Evolutionary conservation across 352 stramenopile genomes (phyloP), one percentile per base, ranked within the genome.

Genomic region (Pythium grandisporangium): DNA sequence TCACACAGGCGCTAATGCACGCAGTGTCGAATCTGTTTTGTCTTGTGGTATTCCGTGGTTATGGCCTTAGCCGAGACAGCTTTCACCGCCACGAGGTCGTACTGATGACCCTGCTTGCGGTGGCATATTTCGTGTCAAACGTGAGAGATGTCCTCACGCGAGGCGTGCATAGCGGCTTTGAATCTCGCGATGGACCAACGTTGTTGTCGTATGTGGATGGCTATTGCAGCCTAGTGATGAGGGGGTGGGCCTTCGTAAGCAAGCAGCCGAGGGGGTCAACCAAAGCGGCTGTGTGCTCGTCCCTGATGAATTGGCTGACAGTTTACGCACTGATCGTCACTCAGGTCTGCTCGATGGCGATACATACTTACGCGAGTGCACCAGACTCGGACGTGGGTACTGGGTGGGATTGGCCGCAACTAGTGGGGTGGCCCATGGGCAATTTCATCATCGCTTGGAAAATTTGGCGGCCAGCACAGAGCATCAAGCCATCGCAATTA

Each of bases 241-340:
- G 94, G 42, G 81, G 92, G 60, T 95, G 83, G 83, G 94, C 94
- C 48, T 84, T 94, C 55, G 94, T 93, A 44, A 52, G 93, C 17
- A 79, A 83, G 47, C 51, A 81, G 20, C 57, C 95, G 20, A 55
- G 46, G n/a, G 80, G 95, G 53, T 91, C 82, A 45, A 81, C 83
- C 30, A 96, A 96, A 66, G 63, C 90, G 2, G 64, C 59, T 44
- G 94, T 96, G 83, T 96, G 95, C 62, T 69, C 70, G 45, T 76
- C 68, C 46, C 58, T 95, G 41, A 73, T 74, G 16, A 91, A 64
- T 63, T 81, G 75, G 1, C 55, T 95, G 1, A 76, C 58, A 4
- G 70, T 58, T 7, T 96, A 95, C 52, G 83, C 95, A 24, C 63
- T 90, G 12, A 89, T 95, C 47, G 95, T 95, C 61, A 88, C 70